Base-by-base conservation (phyloP, 108 stramenopile species). In the Cyclostephanos tholiformis region DNA sequence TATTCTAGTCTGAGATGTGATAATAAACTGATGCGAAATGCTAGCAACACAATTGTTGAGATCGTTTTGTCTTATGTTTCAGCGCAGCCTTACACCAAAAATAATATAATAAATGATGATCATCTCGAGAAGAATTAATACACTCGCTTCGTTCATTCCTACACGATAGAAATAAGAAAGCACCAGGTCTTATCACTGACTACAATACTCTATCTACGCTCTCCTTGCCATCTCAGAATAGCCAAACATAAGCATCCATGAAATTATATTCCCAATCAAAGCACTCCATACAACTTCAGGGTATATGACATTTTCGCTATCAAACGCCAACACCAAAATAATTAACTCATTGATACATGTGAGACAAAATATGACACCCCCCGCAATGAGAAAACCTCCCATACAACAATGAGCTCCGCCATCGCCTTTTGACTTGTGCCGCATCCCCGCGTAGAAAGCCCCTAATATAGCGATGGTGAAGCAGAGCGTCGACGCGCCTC, bases 261-360 rank as follows among this genome's bases (percentile, higher is more conserved):
- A 35, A 3, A 41, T 17, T 53, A 52, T 68, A 32, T 35, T 53
- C 35, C 30, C 52, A 29, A 68, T 36, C 39, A 68, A 55, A 4
- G 51, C 67, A 20, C 52, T 53, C 51, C 50, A 52, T 56, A 41
- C 53, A 52, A 56, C 36, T 27, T 55, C 67, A 39, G 53, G 38
- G 32, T 53, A 53, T 26, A 52, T 65, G 46, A 65, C 27, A 52
- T 74, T 74, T 58, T 74, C 72, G 41, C 11, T 43, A 58, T 74
- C 72, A 65, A 74, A 74, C 32, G 72, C 72, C 64, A 74, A 30
- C 16, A 74, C 72, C 53, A 74, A 65, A 39, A 74, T 27, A 2
- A 74, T 62, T 26, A 74, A 39, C 44, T 65, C 72, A 29, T 57
- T 62, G 52, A 74, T 41, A 30, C 65, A 74, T 16, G 50, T 44